Evolutionary conservation across 2,329 filamentous ascomycete species (phyloP).

Genomic region (Alternaria longipes): DNA sequence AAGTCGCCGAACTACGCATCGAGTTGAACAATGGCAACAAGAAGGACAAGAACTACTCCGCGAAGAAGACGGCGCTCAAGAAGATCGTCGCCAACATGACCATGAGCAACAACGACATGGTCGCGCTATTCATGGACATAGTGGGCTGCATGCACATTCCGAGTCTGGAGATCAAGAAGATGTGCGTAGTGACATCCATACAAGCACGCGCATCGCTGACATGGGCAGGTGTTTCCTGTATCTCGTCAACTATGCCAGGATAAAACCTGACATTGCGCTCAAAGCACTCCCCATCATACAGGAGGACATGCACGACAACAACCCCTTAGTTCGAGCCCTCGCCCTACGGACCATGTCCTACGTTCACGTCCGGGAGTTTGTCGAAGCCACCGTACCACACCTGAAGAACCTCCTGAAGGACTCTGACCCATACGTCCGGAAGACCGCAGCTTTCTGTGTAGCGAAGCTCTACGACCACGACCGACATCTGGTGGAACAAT

Average conservation of each 20-base stretch:
- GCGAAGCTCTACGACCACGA: slow-evolving; percentile 99
- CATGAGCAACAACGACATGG: slow-evolving; percentile 99
- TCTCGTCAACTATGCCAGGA: slow-evolving; percentile 93
- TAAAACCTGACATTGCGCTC: slow-evolving; percentile 91
- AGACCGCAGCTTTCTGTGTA: slow-evolving; percentile 95
- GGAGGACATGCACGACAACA: slow-evolving; percentile 92
- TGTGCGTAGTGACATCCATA: slow-evolving; percentile 66
- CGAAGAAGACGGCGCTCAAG: slow-evolving; percentile 98
- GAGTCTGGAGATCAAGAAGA: slow-evolving; percentile 99
- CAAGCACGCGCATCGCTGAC: slow-evolving; percentile 39
- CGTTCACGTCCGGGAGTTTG: slow-evolving; percentile 94
- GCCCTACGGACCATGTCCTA: slow-evolving; percentile 96
- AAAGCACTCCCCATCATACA: slow-evolving; percentile 90
- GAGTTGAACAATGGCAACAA: slow-evolving; percentile 94
- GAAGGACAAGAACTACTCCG: slow-evolving; percentile 95
- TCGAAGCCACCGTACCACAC: slow-evolving; percentile 86
- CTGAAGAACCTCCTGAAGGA: slow-evolving; percentile 86
- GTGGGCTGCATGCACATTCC: slow-evolving; percentile 94
- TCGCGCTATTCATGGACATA: slow-evolving; percentile 93
- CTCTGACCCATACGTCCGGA: slow-evolving; percentile 92
- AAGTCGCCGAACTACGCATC: slow-evolving; percentile 94
- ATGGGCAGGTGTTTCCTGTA: slow-evolving; percentile 89
- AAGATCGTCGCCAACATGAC: slow-evolving; percentile 99
- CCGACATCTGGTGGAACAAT: slow-evolving; percentile 84
- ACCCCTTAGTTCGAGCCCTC: slow-evolving; percentile 90